Evolutionary conservation across 495 filamentous ascomycete species (phyloP), one percentile per base, ranked within the genome.

Genomic region (Friedmanniomyces simplex): DNA sequence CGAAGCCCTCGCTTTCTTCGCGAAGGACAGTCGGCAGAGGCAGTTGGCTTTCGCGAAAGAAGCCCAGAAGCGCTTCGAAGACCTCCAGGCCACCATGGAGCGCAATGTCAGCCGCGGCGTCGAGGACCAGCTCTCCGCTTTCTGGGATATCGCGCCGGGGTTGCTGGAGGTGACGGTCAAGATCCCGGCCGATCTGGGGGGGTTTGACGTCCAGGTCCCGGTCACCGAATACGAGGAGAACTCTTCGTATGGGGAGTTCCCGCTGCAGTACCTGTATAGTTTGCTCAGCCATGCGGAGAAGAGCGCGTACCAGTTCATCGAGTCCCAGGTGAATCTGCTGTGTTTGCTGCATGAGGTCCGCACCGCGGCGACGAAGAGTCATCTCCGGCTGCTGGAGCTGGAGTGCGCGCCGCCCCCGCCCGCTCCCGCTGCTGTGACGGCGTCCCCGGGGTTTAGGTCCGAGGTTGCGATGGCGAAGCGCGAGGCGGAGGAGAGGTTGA

Each of bases 91-190:
- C 32, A 81, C 91, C 18, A 83, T 96, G 28, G 90, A 96, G 69
- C 78, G 82, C 65, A 93, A 91, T 53, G 89, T 94, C 24, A 79
- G 81, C 2, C 83, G 89, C 3, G 93, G 91, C 3, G 88, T 97
- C 16, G 91, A 96, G 67, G 78, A 86, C 30, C 94, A 96, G 68
- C 78, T 96, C 0, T 86, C 82, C 16, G 89, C 89, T 2, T 98
- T 96, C 72, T 98, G 93, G 93, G 94, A 98, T 65, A 95, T 97
- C 61, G 93, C 90, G 0, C 94, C 94, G 0, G 77, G 81, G 0
- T 78, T 98, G 0, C 75, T 84, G 11, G 77, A 82, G 0, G 69
- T 96, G 21, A 78, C 91, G 5, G 85, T 93, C 62, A 86, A 85
- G 63, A 80, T 96, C 16, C 91, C 89, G 0, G 63, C 55, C 60